Percentiles rank a stretch among this genome's conserved stretches.
phyloP scores from a whole-genome alignment of 116 monocot genomes.

The Dioscorea cayenensis region DNA sequence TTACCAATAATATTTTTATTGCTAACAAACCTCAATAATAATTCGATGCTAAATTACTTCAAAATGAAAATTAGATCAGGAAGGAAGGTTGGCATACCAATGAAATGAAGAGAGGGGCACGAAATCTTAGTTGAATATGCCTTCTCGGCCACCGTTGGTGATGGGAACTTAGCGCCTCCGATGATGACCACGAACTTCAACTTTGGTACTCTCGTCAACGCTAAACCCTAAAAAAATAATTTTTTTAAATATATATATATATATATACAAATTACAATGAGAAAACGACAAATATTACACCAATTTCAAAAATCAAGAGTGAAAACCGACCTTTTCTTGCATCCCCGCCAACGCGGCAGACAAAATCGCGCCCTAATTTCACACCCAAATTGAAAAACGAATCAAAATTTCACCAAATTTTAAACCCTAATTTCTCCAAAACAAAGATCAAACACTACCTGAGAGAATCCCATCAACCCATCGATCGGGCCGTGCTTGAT shows the following conservation, averaged over 20 bases:
- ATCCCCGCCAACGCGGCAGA: slow-evolving; percentile 69
- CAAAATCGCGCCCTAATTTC: slow-evolving; percentile 67
- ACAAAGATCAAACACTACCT: slow-evolving; percentile 22
- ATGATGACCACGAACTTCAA: slow-evolving; percentile 61
- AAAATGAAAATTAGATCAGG: background rate
- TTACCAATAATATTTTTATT: no score
- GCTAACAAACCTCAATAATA: no score
- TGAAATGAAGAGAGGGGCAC: slow-evolving; percentile 65
- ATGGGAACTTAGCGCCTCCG: slow-evolving; percentile 53
- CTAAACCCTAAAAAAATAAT: slow-evolving; percentile 44
- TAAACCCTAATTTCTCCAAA: background rate
- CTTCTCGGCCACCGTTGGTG: slow-evolving; percentile 43
- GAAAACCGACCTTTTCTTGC: slow-evolving; percentile 50
- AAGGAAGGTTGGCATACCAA: slow-evolving; percentile 24
- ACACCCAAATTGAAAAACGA: background rate
- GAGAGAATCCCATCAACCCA: slow-evolving; percentile 90
- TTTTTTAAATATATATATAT: background rate
- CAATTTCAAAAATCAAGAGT: background rate
- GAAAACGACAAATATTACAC: background rate
- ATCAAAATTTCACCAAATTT: background rate
- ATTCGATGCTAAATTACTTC: no score
- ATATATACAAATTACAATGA: background rate
- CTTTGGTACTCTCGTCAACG: slow-evolving; percentile 61
- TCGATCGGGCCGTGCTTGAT: slow-evolving; percentile 64
- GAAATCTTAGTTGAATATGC: slow-evolving; percentile 39